These are phyloP conservation scores for Pleurotus tuber-regium DNA, from an alignment of 768 basidiomycete genomes.

Conservation along the genomic window DNA sequence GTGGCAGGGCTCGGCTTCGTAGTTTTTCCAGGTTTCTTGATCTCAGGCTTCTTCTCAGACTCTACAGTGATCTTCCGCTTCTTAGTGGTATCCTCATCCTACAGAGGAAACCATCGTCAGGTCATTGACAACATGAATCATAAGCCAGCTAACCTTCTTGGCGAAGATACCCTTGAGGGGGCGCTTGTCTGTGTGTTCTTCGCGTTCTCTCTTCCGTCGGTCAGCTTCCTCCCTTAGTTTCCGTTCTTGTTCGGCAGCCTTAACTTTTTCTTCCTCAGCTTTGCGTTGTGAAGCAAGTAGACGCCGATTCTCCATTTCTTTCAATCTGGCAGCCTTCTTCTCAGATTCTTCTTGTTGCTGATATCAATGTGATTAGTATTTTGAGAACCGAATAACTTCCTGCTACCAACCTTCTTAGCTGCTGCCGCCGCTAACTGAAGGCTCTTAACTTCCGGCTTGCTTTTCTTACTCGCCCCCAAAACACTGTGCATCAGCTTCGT, in stretches of 20 bases:
- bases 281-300: conserved; percentile 70
- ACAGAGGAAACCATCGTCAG: conserved; percentile 12
- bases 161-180: conserved; percentile 43
- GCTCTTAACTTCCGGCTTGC: conserved; percentile 75
- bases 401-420: conserved; percentile 77
- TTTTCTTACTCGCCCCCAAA: conserved; percentile 68
- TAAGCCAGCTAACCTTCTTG: conserved; percentile 53
- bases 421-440: conserved; percentile 78
- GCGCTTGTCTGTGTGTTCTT: conserved; percentile 72
- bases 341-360: conserved; percentile 91
- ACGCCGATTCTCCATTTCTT: conserved; percentile 83
- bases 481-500: conserved; percentile 66
- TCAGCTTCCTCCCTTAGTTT: conserved; percentile 74
- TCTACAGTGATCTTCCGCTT: conserved; percentile 64
- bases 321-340: conserved; percentile 69
- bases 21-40: conserved; percentile 46
- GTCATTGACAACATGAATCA: conserved; percentile 5
- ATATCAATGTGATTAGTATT: conserved; percentile 10
- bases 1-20: conserved; percentile 13
- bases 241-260: conserved; percentile 63
- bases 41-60: conserved; percentile 51
- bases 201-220: conserved; percentile 77
- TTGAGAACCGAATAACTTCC: conserved; percentile 1
- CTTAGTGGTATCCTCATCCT: conserved; percentile 72
- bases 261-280: conserved; percentile 71